phyloP scores from a whole-genome alignment of 192 early-diverging fungal species.

The Podila epicladia region DNA sequence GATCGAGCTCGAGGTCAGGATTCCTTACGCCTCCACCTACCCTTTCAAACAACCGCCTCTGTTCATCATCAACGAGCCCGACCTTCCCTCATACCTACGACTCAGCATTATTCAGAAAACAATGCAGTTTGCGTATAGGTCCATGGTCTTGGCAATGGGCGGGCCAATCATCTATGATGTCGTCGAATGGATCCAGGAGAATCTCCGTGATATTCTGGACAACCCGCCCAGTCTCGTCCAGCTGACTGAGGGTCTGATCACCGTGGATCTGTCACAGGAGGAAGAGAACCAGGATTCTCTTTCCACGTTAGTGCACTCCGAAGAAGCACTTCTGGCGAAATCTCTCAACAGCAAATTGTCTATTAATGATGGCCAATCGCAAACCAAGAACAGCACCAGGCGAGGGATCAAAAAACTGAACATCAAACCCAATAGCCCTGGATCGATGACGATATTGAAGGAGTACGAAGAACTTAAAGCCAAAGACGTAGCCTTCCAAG shows the following conservation, averaged over 20 bases:
- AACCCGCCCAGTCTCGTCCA: conserved; percentile 59
- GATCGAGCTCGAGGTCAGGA: conserved; percentile 67
- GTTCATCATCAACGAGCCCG: conserved; percentile 67
- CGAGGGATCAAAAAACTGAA: conserved; percentile 6
- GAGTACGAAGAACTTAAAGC: conserved; percentile 25
- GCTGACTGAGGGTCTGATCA: conserved; percentile 50
- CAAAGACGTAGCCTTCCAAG: conserved; percentile 38
- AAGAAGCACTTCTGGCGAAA: conserved; percentile 9
- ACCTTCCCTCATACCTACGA: conserved; percentile 76
- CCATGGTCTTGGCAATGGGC: conserved; percentile 55
- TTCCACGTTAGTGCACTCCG: not conserved
- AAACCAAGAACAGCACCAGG: conserved; percentile 14
- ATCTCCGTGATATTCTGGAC: conserved; percentile 55
- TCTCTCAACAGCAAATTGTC: conserved; percentile 5
- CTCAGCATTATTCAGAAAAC: conserved; percentile 64
- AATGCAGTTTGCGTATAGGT: conserved; percentile 51
- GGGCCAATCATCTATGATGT: conserved; percentile 68
- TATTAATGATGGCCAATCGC: not conserved
- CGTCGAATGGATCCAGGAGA: conserved; percentile 64
- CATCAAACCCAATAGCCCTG: conserved; percentile 47
- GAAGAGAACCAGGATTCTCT: conserved; percentile 33
- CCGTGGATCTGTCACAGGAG: conserved; percentile 25
- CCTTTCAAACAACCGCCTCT: conserved; percentile 72
- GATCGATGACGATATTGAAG: conserved; percentile 35
- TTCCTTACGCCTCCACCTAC: conserved; percentile 68